Evolutionary conservation across 805 yeast species (phyloP).

Genomic region (Monosporozyma unispora): DNA sequence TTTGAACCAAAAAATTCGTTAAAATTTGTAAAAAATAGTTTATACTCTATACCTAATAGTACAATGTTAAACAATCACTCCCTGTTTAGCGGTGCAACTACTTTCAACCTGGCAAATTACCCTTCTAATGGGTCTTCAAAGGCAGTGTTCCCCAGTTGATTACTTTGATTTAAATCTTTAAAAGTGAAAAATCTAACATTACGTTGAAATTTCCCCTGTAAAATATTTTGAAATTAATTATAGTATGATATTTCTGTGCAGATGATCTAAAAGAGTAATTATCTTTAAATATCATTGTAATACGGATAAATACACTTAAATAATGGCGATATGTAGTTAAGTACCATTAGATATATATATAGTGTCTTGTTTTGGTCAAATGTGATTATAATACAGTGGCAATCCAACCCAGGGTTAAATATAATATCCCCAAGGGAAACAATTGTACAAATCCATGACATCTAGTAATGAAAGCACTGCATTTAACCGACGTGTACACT

Average conservation of each 20-base stretch:
- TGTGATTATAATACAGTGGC: background rate
- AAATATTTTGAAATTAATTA: background rate
- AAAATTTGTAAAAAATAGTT: too few species aligned
- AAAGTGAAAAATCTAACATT: too few species aligned
- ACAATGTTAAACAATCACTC: too few species aligned
- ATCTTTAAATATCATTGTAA: background rate
- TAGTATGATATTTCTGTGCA: background rate
- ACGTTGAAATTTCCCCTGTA: too few species aligned
- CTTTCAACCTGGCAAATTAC: too few species aligned
- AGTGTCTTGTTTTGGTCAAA: background rate
- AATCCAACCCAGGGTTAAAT: slow-evolving; percentile 22
- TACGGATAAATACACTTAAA: too few species aligned
- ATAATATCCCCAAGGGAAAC: slow-evolving; percentile 22
- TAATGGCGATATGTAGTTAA: too few species aligned
- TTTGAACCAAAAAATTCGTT: too few species aligned
- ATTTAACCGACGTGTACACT: background rate
- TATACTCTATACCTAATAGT: too few species aligned
- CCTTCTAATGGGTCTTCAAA: background rate
- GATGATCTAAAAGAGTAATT: background rate
- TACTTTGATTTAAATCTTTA: background rate
- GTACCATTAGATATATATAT: background rate
- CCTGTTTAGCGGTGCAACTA: too few species aligned
- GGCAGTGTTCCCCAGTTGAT: too few species aligned
- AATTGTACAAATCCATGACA: slow-evolving; percentile 17
- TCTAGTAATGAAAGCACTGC: slow-evolving; percentile 17